Evolutionary conservation across 139 green algal genomes (phyloP), one percentile per base, ranked within the genome.

Genomic region (Limnomonas spitsbergensis): DNA sequence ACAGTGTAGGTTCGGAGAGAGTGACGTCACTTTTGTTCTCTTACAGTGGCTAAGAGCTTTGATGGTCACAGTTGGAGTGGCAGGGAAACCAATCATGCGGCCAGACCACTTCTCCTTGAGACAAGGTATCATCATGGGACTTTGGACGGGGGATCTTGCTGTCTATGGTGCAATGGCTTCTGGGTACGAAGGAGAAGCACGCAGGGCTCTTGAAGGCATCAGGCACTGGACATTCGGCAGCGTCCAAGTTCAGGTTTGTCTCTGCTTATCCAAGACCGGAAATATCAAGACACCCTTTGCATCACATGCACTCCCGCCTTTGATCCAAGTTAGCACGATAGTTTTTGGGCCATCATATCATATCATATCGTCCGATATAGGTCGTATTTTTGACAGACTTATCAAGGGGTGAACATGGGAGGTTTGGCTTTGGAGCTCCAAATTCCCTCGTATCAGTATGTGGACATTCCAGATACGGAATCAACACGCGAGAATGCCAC

Each of bases 201-300:
- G 20, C 14, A 29, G 20, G 20, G 20, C 47, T 29, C 47, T 61
- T 61, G 20, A 61, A 61, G 47, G 14, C 47, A 29, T 61, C 20
- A 20, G n/a, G n/a, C n/a, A 61, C 14, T 29, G 47, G 20, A 20
- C 14, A 61, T 20, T 61, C 47, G 20, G 47, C 47, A 29, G 14
- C 47, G 14, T 61, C 47, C 20, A 61, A 61, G 47, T 61, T 61
- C 47, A 61, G 47, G 47, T 61, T 61, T 61, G 47, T 61, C n/a
- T n/a, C n/a, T n/a, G n/a, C n/a, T n/a, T n/a, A n/a, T n/a, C n/a
- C n/a, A n/a, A n/a, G n/a, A n/a, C n/a, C n/a, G n/a, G n/a, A n/a
- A n/a, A n/a, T n/a, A n/a, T 61, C 20, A 61, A 61, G 47, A 29
- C 47, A 20, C 20, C 14, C 47, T 14, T 20, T 61, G 47, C 47